Evolutionary conservation across 2,329 filamentous ascomycete species (phyloP), one percentile per base, ranked within the genome.

Genomic region (Verticillium tricorpus): DNA sequence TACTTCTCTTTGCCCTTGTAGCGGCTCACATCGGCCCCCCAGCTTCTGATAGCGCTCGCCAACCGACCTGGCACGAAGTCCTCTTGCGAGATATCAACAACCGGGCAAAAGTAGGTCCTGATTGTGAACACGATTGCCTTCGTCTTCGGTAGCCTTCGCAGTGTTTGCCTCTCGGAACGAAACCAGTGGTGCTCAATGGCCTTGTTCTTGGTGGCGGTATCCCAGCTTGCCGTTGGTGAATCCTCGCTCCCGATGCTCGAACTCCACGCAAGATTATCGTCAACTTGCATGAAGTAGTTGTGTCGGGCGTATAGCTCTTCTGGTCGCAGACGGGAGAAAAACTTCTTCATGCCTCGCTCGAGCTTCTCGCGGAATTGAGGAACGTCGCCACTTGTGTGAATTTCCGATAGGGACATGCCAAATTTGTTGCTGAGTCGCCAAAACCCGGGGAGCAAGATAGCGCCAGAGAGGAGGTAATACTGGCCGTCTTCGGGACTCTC

Each of bases 241-340:
- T 95, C 90, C 73, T 96, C 92, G 22, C 76, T 68, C 0, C 92
- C 92, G 67, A 95, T 93, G 68, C 86, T 90, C 68, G 80, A 76
- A 63, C 88, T 91, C 92, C 92, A 95, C 1, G 89, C 79, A 1
- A 96, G 78, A 5, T 82, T 75, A 61, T 93, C 90, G 69, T 95
- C 92, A 1, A 95, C 91, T 76, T 96, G 92, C 65, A 95, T 84
- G 77, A 95, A 95, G 75, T 95, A 96, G 72, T 95, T 94, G 72
- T 93, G 91, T 62, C 91, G 80, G 60, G 71, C 74, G 63, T 80
- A 79, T 31, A 82, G 82, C 56, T 85, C 84, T 56, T 92, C 86
- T 0, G 89, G 88, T 70, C 83, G 82, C 0, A 95, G 73, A 0
- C 92, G 78, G 0, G 85, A 80, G 77, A 96, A 95, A 78, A 95